Evolutionary conservation across 1,284 basidiomycete species (phyloP), one percentile per base, ranked within the genome.

Genomic region (Pseudozyma sp.): DNA sequence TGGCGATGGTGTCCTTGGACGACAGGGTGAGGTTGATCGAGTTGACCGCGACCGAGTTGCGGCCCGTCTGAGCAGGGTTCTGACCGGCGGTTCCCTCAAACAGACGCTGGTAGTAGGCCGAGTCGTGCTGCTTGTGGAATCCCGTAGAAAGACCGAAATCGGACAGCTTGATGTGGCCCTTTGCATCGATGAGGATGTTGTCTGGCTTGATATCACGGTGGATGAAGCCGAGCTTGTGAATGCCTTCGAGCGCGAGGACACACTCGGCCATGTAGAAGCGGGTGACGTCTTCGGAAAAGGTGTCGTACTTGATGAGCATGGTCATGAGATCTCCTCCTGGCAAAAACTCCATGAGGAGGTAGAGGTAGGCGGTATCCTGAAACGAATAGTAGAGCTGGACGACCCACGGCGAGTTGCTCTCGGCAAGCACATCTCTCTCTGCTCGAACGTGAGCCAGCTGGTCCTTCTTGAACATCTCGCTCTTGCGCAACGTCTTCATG

Each of bases 221-320:
- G 80, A 99, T 98, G 85, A 98, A 99, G n/a, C 96, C 96, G 24
- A 99, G 90, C 80, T 94, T 94, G 86, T 99, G 96, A 3, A 99
- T 96, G 1, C 95, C 96, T 85, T 99, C 96, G 68, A 99, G 95
- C 19, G 96, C 96, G 35, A 99, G 88, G 58, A 98, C 94, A 85
- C 94, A 97, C 86, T 99, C 96, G 44, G 96, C 96, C 90, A 99
- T 97, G 86, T 99, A 99, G 87, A 99, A 99, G 60, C 97, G 91
- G 35, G 94, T 97, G 40, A 99, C 96, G 84, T 99, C 96, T 85
- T 99, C 96, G 9, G 93, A 94, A 86, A 99, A 99, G 1, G 96
- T 94, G 85, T 99, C 96, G 86, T 99, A 98, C 86, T 98, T 98
- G 91, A 99, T 99, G 74, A 99, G 88, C 96, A 98, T 99, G 39